phyloP scores from a whole-genome alignment of 2,329 filamentous ascomycete species.

The Colletotrichum cordylinicola region DNA sequence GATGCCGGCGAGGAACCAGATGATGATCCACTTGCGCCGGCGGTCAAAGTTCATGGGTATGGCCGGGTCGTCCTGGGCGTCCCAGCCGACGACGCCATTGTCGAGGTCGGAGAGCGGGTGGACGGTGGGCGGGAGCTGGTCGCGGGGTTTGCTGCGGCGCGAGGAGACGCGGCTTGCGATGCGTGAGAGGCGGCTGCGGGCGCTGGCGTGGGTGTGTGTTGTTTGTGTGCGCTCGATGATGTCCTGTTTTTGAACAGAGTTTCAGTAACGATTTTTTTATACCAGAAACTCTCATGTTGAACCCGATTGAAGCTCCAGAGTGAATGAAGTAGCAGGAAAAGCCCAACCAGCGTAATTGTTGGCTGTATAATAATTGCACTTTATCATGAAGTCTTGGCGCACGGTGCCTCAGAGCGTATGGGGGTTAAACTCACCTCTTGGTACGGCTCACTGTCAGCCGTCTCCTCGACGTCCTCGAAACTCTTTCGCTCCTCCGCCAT shows the following conservation, averaged over 20 bases:
- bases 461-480: constrained; percentile 12
- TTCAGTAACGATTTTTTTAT: background rate
- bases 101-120: constrained; percentile 58
- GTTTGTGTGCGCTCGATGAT: background rate
- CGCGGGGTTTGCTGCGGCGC: constrained; percentile 27
- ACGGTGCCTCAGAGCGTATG: background rate
- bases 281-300: background rate
- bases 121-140: constrained; percentile 36
- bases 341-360: background rate
- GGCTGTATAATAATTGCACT: background rate
- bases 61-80: constrained; percentile 59
- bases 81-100: constrained; percentile 64
- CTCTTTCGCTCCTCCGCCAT: constrained; percentile 17
- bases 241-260: background rate
- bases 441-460: constrained; percentile 17
- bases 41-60: constrained; percentile 65
- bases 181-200: constrained; percentile 29
- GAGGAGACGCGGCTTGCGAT: constrained; percentile 27
- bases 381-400: background rate
- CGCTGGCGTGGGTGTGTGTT: constrained; percentile 22
- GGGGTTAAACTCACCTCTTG: background rate
- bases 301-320: background rate
- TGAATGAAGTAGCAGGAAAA: background rate
- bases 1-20: constrained; percentile 61
- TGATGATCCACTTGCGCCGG: constrained; percentile 63